These are phyloP conservation scores for Pythium biforme DNA, from an alignment of 352 stramenopile genomes.

Conservation along the genomic window DNA sequence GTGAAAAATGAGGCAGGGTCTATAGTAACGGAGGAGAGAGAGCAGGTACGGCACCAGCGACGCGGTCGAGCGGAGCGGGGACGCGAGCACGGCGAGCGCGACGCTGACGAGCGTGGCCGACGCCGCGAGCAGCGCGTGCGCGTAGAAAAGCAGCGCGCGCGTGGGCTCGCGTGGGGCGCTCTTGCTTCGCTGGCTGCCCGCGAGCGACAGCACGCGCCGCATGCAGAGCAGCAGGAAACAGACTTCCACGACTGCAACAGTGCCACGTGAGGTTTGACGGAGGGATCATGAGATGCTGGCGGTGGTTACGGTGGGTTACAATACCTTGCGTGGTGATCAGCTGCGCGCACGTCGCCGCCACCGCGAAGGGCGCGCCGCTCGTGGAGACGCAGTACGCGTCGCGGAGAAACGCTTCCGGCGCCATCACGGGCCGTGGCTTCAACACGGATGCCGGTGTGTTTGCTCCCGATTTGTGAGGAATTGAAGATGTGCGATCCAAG, in stretches of 20 bases:
- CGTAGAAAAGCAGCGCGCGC: constrained; percentile 25
- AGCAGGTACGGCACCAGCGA: constrained; percentile 29
- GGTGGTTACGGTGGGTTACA: no score
- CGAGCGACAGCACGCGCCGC: constrained; percentile 38
- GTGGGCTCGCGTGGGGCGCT: constrained; percentile 8
- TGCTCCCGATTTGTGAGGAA: background rate
- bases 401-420: constrained; percentile 10
- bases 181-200: background rate
- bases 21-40: no score
- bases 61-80: constrained; percentile 30
- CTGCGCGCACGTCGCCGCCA: constrained; percentile 5
- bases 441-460: no score
- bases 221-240: constrained; percentile 41
- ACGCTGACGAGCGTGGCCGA: constrained; percentile 28
- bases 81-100: constrained; percentile 26
- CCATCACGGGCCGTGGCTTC: background rate
- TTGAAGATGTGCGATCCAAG: background rate
- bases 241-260: constrained; percentile 25
- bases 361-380: constrained; percentile 16
- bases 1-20: no score
- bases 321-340: constrained; percentile 25
- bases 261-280: no score
- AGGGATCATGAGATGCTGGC: no score
- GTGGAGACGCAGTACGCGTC: constrained; percentile 29
- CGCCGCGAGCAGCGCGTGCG: constrained; percentile 34